Conservation (phyloP, 2,329 filamentous ascomycete species). For the Ceratocystis cacaofunesta region DNA sequence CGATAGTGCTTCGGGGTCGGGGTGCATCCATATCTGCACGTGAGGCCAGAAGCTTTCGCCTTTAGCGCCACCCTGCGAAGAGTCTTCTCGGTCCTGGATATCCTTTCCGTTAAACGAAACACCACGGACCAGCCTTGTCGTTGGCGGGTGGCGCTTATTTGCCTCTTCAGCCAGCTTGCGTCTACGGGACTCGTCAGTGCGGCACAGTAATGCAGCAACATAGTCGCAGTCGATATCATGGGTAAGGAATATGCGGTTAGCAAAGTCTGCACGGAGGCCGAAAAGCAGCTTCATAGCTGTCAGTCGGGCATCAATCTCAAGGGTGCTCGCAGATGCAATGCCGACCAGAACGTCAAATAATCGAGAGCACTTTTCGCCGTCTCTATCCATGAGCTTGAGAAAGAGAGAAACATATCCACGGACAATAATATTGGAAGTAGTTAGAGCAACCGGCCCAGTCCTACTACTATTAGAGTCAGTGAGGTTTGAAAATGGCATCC, state of each 20-base stretch:
- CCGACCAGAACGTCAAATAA: conserved; percentile 49
- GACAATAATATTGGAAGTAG: conserved; percentile 55
- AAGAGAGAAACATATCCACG: conserved; percentile 63
- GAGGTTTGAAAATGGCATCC: conserved; percentile 19
- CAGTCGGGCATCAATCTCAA: conserved; percentile 54
- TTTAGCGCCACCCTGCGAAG: conserved; percentile 26
- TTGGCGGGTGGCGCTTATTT: conserved; percentile 8
- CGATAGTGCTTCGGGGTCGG: conserved; percentile 41
- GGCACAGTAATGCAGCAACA: conserved; percentile 56
- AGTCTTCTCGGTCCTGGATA: conserved; percentile 27
- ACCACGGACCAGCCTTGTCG: conserved; percentile 33
- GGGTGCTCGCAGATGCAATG: conserved; percentile 44
- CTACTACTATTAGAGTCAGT: conserved; percentile 18
- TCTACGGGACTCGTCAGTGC: conserved; percentile 40
- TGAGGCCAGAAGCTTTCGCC: conserved; percentile 28
- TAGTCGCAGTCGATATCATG: conserved; percentile 55
- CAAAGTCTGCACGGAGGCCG: conserved; percentile 67
- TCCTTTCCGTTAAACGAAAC: conserved; percentile 38
- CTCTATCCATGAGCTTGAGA: conserved; percentile 52
- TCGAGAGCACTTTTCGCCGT: conserved; percentile 47
- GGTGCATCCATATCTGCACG: conserved; percentile 42
- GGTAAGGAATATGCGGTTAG: conserved; percentile 59
- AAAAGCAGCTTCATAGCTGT: conserved; percentile 67
- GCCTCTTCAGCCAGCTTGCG: conserved; percentile 38
- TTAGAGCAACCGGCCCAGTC: conserved; percentile 24